Conservation (phyloP, 495 filamentous ascomycete genomes). For the Podospora fimiseda region DNA sequence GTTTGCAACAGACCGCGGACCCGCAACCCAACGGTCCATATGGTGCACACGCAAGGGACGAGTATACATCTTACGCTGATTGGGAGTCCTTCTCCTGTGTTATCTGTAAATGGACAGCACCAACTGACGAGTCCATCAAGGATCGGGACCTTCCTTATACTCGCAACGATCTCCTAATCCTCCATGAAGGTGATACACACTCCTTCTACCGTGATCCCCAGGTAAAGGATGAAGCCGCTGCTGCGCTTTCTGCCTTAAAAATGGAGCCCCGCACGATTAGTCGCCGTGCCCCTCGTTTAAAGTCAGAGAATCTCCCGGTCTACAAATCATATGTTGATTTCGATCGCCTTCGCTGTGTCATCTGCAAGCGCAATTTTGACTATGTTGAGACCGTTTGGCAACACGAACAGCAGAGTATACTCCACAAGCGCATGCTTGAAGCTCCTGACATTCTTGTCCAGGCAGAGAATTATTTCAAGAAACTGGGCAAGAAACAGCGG, state of each 20-base stretch:
- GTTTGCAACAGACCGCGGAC: slow-evolving; percentile 12
- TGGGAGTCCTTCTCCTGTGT: slow-evolving; percentile 29
- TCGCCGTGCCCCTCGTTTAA: slow-evolving; percentile 22
- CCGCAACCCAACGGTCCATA: slow-evolving; percentile 14
- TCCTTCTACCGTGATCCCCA: slow-evolving; percentile 26
- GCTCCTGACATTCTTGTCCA: slow-evolving; percentile 53
- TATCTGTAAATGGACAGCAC: slow-evolving; percentile 26
- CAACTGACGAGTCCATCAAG: slow-evolving; percentile 16
- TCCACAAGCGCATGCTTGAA: slow-evolving; percentile 66
- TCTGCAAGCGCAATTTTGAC: slow-evolving; percentile 73
- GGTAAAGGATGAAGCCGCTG: slow-evolving; percentile 25
- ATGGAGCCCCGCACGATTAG: slow-evolving; percentile 20
- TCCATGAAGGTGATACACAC: slow-evolving; percentile 27
- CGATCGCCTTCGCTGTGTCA: slow-evolving; percentile 64
- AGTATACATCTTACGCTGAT: slow-evolving; percentile 29
- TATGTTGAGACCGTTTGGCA: slow-evolving; percentile 59
- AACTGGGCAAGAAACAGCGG: slow-evolving; percentile 54
- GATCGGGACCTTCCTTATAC: slow-evolving; percentile 16
- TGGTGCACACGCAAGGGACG: slow-evolving; percentile 19
- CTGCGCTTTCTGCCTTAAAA: slow-evolving; percentile 24
- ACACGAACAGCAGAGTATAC: slow-evolving; percentile 69
- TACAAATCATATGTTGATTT: slow-evolving; percentile 61
- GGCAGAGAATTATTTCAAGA: slow-evolving; percentile 44
- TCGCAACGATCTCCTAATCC: slow-evolving; percentile 23
- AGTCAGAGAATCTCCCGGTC: slow-evolving; percentile 18